These are phyloP conservation scores for Aureobasidium mangrovei DNA, from an alignment of 2,329 filamentous ascomycete species.

Conservation along the genomic window DNA sequence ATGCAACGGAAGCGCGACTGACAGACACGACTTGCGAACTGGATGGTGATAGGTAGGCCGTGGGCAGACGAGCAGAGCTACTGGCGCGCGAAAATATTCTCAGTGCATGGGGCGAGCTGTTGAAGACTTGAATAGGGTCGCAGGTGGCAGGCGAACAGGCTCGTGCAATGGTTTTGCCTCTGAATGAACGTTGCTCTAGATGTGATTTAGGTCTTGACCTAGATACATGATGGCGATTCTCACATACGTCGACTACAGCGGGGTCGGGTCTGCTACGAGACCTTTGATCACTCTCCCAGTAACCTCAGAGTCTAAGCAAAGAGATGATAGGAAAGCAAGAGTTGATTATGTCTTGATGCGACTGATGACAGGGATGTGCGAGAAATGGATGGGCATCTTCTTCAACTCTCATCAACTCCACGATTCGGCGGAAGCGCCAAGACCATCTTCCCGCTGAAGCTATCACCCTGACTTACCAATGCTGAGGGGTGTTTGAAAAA, in stretches of 20 bases:
- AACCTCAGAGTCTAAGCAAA: neutral
- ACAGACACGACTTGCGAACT: neutral
- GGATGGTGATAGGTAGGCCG: neutral
- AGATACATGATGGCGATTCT: neutral
- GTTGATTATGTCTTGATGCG: neutral
- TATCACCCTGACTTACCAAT: conserved; percentile 1
- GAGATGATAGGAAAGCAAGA: neutral
- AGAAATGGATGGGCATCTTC: neutral
- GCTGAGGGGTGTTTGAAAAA: too few species aligned
- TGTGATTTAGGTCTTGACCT: conserved; percentile 7
- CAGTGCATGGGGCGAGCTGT: conserved; percentile 2
- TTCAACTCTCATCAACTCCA: neutral
- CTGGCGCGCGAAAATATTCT: neutral
- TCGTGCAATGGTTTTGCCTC: neutral
- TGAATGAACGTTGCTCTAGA: conserved; percentile 7
- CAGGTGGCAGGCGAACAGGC: neutral
- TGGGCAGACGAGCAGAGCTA: neutral
- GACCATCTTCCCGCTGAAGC: neutral
- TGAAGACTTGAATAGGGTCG: neutral
- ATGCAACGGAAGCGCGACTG: neutral
- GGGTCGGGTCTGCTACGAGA: neutral
- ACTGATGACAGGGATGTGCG: conserved; percentile 5
- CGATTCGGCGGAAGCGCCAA: neutral
- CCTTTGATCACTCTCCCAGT: neutral
- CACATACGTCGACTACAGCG: conserved; percentile 7